phyloP scores from a whole-genome alignment of 306 rosid genomes.

The Corylus avellana region DNA sequence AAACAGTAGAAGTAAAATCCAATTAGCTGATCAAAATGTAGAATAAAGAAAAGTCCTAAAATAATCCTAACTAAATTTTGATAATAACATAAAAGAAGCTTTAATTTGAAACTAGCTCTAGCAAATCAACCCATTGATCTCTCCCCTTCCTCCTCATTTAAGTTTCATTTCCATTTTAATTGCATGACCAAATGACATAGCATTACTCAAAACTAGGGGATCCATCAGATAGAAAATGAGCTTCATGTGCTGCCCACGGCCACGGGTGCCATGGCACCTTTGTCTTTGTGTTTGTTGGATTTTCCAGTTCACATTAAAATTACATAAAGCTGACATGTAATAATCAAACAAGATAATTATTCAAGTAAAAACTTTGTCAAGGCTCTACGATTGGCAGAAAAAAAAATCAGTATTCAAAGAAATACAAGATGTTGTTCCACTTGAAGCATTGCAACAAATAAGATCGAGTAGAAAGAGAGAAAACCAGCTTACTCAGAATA shows the following conservation, averaged over 20 bases:
- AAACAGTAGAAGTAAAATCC: background rate
- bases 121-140: background rate
- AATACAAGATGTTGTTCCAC: background rate
- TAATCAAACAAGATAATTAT: background rate
- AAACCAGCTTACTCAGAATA: conserved; percentile 47
- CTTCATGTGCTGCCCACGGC: background rate
- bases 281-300: background rate
- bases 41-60: background rate
- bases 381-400: background rate
- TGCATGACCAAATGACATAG: background rate
- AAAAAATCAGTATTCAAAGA: background rate
- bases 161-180: background rate
- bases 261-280: background rate
- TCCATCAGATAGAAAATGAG: conserved; percentile 1
- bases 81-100: background rate
- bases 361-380: background rate
- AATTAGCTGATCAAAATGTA: no score
- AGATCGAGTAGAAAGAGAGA: background rate
- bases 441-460: background rate
- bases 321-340: background rate
- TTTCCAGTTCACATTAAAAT: background rate
- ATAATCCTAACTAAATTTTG: background rate
- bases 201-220: background rate
- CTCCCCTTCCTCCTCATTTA: background rate
- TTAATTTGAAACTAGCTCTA: background rate